Conservation (phyloP, 805 yeast genomes). For the Debaryomyces maramus region DNA sequence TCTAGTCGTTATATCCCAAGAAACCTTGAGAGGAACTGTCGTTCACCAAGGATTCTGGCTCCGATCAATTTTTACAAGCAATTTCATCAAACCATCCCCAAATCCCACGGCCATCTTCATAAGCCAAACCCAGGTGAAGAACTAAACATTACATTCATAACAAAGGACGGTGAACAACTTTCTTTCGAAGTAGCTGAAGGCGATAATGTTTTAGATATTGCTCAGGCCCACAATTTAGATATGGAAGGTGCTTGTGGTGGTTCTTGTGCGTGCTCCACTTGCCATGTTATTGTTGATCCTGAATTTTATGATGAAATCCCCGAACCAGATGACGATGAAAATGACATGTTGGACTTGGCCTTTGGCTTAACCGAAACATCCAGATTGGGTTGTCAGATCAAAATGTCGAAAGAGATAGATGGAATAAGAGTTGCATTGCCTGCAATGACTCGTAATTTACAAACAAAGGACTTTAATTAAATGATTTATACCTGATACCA, state of each 20-base stretch:
- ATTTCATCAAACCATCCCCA: conserved; percentile 20
- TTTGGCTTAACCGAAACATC: conserved; percentile 97
- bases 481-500: too few relatives aligned
- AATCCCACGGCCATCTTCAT: conserved; percentile 79
- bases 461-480: conserved; percentile 70
- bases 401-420: conserved; percentile 85
- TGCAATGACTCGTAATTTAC: conserved; percentile 94
- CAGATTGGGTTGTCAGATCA: conserved; percentile 90
- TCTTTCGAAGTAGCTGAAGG: conserved; percentile 89
- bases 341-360: conserved; percentile 97
- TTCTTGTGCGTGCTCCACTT: conserved; percentile 97
- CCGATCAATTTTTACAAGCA: conserved; percentile 6
- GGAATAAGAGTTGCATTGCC: conserved; percentile 95
- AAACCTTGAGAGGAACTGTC: background rate
- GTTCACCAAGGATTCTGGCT: background rate
- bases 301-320: conserved; percentile 87
- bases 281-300: conserved; percentile 96
- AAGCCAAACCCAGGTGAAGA: conserved; percentile 95
- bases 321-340: conserved; percentile 96
- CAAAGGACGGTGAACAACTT: conserved; percentile 85
- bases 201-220: conserved; percentile 87
- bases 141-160: conserved; percentile 73
- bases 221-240: conserved; percentile 89
- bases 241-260: conserved; percentile 99
- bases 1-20: background rate